Conservation (phyloP, 768 basidiomycete genomes). For the Russula griseocarnosa region DNA sequence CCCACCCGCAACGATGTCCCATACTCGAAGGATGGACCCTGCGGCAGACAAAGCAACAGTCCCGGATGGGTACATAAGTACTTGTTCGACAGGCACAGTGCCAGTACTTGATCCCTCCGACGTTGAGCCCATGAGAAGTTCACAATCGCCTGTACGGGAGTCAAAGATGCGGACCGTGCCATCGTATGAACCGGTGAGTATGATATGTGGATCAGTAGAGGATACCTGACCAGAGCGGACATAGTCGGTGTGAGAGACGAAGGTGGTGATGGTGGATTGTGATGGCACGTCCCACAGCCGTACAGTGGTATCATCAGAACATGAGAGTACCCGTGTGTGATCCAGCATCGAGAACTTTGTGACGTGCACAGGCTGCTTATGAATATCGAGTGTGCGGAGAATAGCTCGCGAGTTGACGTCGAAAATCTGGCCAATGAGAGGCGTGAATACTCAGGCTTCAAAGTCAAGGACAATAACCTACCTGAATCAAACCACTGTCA, state of each 20-base stretch:
- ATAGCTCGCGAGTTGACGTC: constrained; percentile 90
- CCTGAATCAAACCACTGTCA: constrained; percentile 85
- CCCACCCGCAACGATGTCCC: constrained; percentile 92
- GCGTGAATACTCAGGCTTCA: neutral
- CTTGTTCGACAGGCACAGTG: constrained; percentile 77
- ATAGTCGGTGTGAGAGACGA: constrained; percentile 88
- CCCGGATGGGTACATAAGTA: constrained; percentile 87
- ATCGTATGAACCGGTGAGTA: constrained; percentile 95
- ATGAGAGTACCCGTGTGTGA: constrained; percentile 84
- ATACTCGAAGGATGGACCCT: constrained; percentile 88
- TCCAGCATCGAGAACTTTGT: constrained; percentile 82
- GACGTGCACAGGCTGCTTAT: constrained; percentile 96
- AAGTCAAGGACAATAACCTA: constrained; percentile 30
- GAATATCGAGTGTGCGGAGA: constrained; percentile 84
- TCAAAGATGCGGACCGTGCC: constrained; percentile 87
- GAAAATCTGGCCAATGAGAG: constrained; percentile 56
- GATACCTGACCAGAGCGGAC: constrained; percentile 91
- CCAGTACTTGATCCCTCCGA: constrained; percentile 34
- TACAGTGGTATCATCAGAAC: constrained; percentile 93
- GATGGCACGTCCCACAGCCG: constrained; percentile 95
- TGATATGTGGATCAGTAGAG: constrained; percentile 71
- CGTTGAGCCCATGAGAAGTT: constrained; percentile 67
- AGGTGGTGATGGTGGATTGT: constrained; percentile 71
- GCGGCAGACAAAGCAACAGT: constrained; percentile 81
- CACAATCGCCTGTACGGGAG: constrained; percentile 73